Base-by-base conservation (phyloP, 2,329 filamentous ascomycete genomes). In the Teratosphaeria nubilosa region DNA sequence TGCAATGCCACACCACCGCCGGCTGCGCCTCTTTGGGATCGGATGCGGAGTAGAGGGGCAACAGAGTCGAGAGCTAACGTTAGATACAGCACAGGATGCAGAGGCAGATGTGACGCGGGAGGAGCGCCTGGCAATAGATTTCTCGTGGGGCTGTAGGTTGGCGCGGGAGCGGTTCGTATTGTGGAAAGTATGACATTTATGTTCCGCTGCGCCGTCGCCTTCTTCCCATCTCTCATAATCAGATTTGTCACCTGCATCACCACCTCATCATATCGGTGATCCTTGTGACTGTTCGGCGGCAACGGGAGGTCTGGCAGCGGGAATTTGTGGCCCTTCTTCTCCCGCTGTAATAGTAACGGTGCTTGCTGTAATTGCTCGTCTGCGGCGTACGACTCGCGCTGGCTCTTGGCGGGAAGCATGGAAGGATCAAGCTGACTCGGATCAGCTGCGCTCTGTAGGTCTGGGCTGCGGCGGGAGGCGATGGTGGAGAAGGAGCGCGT, bases 61-160 rank as follows among this genome's bases (percentile, higher is more conserved):
- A 99, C 87, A 10, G 90, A 95, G 79, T 99, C 94, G 68, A 99
- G 86, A 32, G 91, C 91, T 32, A 95, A 81, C 13, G 87, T 90
- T 53, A 99, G 85, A 77, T 97, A 99, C 57, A 89, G 82, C 57
- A 95, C 81, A 1, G 94, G 94, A 74, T 96, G 89, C 32, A 96
- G 83, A 2, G 94, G 91, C 10, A 99, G 86, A 66, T 92, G 86
- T 3, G 82, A 78, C 25, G 88, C 79, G 1, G 91, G 88, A 1
- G 91, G 90, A 61, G 69, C 80, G 58, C 88, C 88, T 1, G 90
- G 87, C 34, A 92, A 77, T 31, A 94, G 82, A 16, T 87, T 86
- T 56, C 83, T 85, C 60, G 80, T 76, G 24, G 88, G 83, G 72
- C 86, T 89, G 70, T 87, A 79, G 62, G 82, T 86, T 20, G 94